Conservation (phyloP, 75 land plant genomes). For the Pinus taeda region DNA sequence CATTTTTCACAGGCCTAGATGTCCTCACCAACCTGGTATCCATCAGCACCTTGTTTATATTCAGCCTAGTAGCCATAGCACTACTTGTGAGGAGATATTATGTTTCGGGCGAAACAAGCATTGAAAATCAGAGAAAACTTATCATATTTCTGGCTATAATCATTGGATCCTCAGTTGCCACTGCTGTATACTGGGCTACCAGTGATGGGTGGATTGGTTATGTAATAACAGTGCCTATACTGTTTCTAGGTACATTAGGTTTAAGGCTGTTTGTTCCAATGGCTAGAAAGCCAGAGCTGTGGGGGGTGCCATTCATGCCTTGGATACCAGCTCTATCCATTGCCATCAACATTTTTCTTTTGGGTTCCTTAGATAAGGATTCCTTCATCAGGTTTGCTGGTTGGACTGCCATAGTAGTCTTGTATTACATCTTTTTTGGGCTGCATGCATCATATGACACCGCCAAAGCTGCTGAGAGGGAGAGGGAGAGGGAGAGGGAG, state of each 20-base stretch:
- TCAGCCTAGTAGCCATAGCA: constrained; percentile 72
- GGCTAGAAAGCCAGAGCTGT: constrained; percentile 54
- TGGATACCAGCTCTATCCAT: constrained; percentile 84
- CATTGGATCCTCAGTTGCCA: constrained; percentile 49
- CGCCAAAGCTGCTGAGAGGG: constrained; percentile 26
- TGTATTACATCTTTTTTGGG: constrained; percentile 81
- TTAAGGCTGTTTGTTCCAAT: constrained; percentile 41
- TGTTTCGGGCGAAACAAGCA: constrained; percentile 41
- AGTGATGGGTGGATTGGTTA: constrained; percentile 61
- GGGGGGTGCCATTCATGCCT: constrained; percentile 91
- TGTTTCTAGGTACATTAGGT: constrained; percentile 61
- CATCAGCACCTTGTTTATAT: constrained; percentile 78
- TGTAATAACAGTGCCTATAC: constrained; percentile 39
- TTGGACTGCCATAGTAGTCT: constrained; percentile 57
- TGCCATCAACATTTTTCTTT: constrained; percentile 65
- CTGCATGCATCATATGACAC: constrained; percentile 82
- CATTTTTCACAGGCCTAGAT: constrained; percentile 67
- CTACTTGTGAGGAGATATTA: constrained; percentile 80
- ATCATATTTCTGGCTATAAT: constrained; percentile 37
- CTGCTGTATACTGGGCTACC: constrained; percentile 61
- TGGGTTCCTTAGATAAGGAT: constrained; percentile 64
- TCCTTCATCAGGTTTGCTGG: constrained; percentile 68
- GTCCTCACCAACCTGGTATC: constrained; percentile 74
- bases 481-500: no score
- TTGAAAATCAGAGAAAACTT: constrained; percentile 23